Evolutionary conservation across 257 asterid genomes (phyloP).

Genomic region (Misopates orontium): DNA sequence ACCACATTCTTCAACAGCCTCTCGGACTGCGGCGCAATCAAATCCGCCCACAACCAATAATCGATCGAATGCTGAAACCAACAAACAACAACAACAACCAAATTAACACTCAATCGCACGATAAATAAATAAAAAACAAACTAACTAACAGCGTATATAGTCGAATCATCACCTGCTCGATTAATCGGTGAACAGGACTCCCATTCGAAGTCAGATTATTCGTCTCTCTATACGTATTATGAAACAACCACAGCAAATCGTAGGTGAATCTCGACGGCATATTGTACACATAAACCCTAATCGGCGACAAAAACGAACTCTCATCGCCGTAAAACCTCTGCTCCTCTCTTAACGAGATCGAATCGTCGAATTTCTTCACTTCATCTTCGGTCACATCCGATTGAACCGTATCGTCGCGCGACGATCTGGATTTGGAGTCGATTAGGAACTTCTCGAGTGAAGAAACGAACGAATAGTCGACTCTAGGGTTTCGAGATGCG

Average conservation of each 20-base stretch:
- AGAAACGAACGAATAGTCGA: constrained; percentile 75
- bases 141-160: neutral
- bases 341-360: constrained; percentile 51
- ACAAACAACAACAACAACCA: neutral
- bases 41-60: constrained; percentile 98
- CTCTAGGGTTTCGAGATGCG: constrained; percentile 42
- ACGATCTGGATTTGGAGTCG: constrained; percentile 35
- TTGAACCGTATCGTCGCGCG: constrained; percentile 45
- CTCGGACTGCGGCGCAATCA: constrained; percentile 76
- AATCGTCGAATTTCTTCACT: constrained; percentile 55
- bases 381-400: constrained; percentile 37
- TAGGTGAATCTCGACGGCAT: constrained; percentile 93
- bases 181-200: constrained; percentile 92
- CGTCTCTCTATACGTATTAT: constrained; percentile 60
- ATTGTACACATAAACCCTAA: constrained; percentile 77
- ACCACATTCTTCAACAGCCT: constrained; percentile 76
- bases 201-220: constrained; percentile 90
- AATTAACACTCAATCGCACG: too few relatives aligned
- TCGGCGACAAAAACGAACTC: constrained; percentile 39
- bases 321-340: constrained; percentile 48
- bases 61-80: constrained; percentile 83
- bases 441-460: constrained; percentile 78
- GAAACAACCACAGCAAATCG: constrained; percentile 83
- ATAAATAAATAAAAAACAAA: neutral
- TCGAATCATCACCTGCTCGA: constrained; percentile 64